These are phyloP conservation scores for Cordyceps cicadae DNA, from an alignment of 2,329 filamentous ascomycete species.

Conservation along the genomic window DNA sequence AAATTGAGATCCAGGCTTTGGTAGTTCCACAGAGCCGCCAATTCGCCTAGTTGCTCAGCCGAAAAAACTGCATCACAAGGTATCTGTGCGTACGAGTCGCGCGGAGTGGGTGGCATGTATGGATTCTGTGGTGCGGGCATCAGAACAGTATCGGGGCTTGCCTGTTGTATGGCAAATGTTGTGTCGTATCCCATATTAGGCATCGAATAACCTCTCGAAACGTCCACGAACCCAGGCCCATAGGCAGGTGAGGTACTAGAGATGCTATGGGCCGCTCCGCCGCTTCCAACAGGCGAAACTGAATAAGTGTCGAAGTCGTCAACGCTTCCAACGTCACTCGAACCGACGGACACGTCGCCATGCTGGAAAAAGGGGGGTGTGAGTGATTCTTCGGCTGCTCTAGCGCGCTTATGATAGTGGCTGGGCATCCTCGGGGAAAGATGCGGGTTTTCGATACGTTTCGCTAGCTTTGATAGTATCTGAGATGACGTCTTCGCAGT, in stretches of 20 bases:
- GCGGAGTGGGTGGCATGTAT: constrained; percentile 13
- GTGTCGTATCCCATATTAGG: not conserved
- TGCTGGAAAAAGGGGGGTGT: constrained; percentile 11
- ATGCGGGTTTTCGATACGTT: constrained; percentile 13
- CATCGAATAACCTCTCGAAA: not conserved
- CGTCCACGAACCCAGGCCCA: not conserved
- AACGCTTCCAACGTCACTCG: constrained; percentile 10
- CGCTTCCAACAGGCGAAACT: constrained; percentile 3
- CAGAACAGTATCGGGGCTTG: not conserved
- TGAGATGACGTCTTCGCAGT: constrained; percentile 25
- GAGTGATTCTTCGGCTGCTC: constrained; percentile 7
- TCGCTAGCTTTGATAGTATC: constrained; percentile 23
- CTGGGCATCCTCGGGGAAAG: not conserved
- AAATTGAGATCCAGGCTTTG: constrained; percentile 26
- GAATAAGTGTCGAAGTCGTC: constrained; percentile 1
- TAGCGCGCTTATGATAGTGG: constrained; percentile 11
- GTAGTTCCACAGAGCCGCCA: constrained; percentile 27
- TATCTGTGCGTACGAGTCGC: constrained; percentile 12
- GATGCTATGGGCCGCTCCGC: not conserved
- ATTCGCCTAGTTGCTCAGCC: constrained; percentile 25
- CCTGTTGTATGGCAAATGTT: not conserved
- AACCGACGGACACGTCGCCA: not conserved
- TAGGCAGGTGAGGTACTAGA: constrained; percentile 3
- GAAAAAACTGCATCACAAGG: constrained; percentile 21
- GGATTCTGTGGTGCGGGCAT: constrained; percentile 4